Evolutionary conservation across 805 yeast genomes (phyloP), one percentile per base, ranked within the genome.

Genomic region (Yarrowia bubula): DNA sequence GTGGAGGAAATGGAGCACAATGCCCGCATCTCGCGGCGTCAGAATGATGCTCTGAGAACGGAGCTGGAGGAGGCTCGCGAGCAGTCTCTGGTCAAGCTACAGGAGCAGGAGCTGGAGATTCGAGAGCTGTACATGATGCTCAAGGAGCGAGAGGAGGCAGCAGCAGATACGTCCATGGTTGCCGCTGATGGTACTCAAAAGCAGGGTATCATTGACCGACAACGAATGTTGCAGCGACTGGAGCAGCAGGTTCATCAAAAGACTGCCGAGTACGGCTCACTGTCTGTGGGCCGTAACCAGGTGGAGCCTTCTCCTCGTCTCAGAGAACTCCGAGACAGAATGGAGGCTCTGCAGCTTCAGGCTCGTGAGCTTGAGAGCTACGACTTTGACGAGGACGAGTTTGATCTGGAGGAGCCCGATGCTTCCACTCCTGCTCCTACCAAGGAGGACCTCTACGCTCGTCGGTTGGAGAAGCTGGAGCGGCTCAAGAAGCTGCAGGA

Each of bases 341-440:
- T 91, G 96, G 96, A 89, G 66, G 87, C 84, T 68, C 80, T 92
- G 63, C 96, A 90, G 72, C 83, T 84, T 55, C 89, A 90, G 78
- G 97, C 97, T 0, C 79, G 96, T 67, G 89, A 88, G 71, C 80
- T 93, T 66, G 98, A 93, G 73, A 87, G 85, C 83, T 88, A 89
- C 18, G 95, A 91, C 69, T 92, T 90, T 71, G 87, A 83, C 32
- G 89, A 85, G 73, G 82, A 89, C 74, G 89, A 88, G 71, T 84
- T 80, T 69, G 74, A 73, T 63, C 75, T 79, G 65, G 78, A 78
- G 13, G 76, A 83, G 57, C 72, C 83, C 70, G 63, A 62, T 9
- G 57, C 50, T 15, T 37, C 60, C 1, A 41, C 66, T 1, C 61
- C 67, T 10, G 43, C 58, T 1, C 64, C 66, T 6, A 41, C 41